Evolutionary conservation across 2,329 filamentous ascomycete genomes (phyloP).

Genomic region (Penicillium expansum): DNA sequence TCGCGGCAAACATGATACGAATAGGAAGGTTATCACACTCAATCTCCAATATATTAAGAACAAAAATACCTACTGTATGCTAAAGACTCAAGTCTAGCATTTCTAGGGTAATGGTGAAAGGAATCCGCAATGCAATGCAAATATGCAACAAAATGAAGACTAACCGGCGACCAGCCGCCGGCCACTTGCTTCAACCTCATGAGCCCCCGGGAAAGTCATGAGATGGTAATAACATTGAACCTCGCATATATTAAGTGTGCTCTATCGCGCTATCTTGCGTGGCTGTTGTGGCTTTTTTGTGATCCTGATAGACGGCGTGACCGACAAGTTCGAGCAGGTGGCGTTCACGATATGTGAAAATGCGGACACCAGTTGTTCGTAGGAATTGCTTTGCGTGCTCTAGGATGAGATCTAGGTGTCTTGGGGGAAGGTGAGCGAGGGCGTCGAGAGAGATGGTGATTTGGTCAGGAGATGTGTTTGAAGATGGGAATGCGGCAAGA

Average conservation of each 20-base stretch:
- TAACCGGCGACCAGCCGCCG: background rate
- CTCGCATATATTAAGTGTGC: background rate
- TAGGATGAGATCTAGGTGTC: background rate
- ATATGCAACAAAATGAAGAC: background rate
- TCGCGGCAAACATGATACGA: background rate
- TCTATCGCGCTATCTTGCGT: background rate
- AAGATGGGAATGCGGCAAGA: constrained; percentile 1
- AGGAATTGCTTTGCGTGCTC: constrained; percentile 18
- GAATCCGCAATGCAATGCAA: constrained; percentile 3
- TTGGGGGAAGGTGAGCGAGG: constrained; percentile 10
- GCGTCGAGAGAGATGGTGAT: constrained; percentile 17
- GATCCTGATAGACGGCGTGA: constrained; percentile 23
- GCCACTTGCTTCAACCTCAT: background rate
- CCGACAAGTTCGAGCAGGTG: constrained; percentile 23
- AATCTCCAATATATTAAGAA: background rate
- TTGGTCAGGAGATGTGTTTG: background rate
- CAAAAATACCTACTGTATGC: background rate
- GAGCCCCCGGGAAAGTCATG: background rate
- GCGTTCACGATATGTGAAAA: constrained; percentile 25
- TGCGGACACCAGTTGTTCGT: constrained; percentile 8
- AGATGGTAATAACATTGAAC: background rate
- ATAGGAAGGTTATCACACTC: background rate
- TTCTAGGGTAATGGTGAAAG: background rate
- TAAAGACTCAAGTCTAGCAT: background rate
- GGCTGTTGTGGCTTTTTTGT: background rate